These are phyloP conservation scores for Lotus japonicus DNA, from an alignment of 306 rosid species.

Conservation along the genomic window DNA sequence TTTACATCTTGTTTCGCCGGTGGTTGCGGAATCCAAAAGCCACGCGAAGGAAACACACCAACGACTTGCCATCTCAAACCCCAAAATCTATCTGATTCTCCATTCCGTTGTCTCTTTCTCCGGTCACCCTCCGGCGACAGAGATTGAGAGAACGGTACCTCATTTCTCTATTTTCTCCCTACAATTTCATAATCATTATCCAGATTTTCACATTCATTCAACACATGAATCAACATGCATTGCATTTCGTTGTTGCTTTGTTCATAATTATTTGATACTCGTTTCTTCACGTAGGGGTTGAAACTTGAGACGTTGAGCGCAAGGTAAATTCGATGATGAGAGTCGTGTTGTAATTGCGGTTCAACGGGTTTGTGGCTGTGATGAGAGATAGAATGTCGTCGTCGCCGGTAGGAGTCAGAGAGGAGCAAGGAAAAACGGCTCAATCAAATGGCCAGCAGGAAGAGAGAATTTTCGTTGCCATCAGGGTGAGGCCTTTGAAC, in stretches of 20 bases:
- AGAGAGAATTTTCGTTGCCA: slow-evolving; percentile 66
- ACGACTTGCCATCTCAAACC: slow-evolving; percentile 21
- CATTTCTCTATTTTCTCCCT: not conserved
- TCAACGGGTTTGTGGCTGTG: not conserved
- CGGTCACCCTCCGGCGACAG: slow-evolving; percentile 16
- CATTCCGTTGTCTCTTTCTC: slow-evolving; percentile 30
- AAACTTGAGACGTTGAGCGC: not conserved
- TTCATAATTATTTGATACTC: not conserved
- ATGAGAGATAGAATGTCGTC: not conserved
- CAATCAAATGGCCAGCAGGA: slow-evolving; percentile 23
- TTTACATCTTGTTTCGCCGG: slow-evolving; percentile 18
- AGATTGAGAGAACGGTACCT: slow-evolving; percentile 21
- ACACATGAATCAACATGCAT: too few relatives aligned
- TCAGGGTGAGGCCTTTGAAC: slow-evolving; percentile 77
- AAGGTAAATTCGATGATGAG: not conserved
- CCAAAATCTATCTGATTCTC: too few relatives aligned
- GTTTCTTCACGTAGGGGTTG: not conserved
- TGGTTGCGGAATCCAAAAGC: slow-evolving; percentile 19
- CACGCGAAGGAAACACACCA: too few relatives aligned
- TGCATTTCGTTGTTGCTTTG: slow-evolving; percentile 11
- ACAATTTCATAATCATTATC: not conserved
- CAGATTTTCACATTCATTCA: not conserved
- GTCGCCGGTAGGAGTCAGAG: not conserved
- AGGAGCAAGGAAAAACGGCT: slow-evolving; percentile 17
- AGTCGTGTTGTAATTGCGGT: not conserved